Base-by-base conservation (phyloP, 2,329 filamentous ascomycete species). In the Curvularia sp. region DNA sequence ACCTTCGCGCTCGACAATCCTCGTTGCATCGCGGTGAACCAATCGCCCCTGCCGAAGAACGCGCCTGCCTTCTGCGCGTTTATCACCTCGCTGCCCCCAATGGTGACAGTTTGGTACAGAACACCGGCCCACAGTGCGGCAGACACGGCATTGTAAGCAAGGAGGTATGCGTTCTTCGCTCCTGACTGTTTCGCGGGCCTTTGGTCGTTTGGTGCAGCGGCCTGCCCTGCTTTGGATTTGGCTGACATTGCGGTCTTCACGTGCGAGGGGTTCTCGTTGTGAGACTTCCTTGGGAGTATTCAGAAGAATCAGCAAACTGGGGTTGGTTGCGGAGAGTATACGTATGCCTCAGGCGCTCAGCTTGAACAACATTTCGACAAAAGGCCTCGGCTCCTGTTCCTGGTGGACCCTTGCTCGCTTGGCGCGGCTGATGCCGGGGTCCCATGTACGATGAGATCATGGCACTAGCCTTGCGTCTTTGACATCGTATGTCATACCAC, bases 111-210 rank as follows among this genome's bases (percentile, higher is more conserved):
- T 59, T 91, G 86, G 53, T 86, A 84, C 39, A 97, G 86, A 53
- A 97, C 88, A 18, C 86, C 85, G 39, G 85, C 79, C 95, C 95
- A 99, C 52, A 94, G 85, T 21, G 87, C 75, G 60, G 92, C 86
- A 52, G 89, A 96, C 64, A 89, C 73, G 69, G 87, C 83, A 80
- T 98, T 98, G 85, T 98, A 99, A 68, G 88, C 80, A 72, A 93
- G 84, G 53, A 98, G 87, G 80, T 97, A 97, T 5, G 67, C 51
- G 13, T 65, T 72, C 36, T 75, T 76, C 6, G 59, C 53, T 25
- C 38, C 45, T 3, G 60, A 46, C 27, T 45, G 45, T n/a, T 50
- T 58, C 15, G 51, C 13, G 1, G 51, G 46, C 4, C 51, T 53
- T 32, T 55, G 55, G 41, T 58, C 51, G 19, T 58, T 58, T 25